Percentiles rank a stretch among this genome's conserved stretches.
phyloP scores from a whole-genome alignment of 1,284 basidiomycete species.

The Rhodofomes roseus region DNA sequence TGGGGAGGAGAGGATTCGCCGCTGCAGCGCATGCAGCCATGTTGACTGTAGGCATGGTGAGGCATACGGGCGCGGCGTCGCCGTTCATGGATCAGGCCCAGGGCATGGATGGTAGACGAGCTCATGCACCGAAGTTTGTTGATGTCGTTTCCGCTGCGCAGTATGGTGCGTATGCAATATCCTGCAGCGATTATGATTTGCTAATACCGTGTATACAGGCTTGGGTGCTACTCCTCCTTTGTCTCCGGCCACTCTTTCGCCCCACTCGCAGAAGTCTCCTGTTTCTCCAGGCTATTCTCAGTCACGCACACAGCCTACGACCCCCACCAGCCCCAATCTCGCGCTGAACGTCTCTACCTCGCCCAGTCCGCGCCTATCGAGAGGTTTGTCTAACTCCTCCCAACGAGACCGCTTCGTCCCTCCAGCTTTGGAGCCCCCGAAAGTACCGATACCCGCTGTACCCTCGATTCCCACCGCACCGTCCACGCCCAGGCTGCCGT shows the following conservation, averaged over 20 bases:
- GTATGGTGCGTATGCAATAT: slow-evolving; percentile 19
- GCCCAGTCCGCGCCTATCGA: slow-evolving; percentile 18
- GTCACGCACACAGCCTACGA: slow-evolving; percentile 15
- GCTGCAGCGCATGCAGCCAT: slow-evolving; percentile 73
- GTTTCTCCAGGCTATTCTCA: slow-evolving; percentile 12
- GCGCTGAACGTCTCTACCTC: slow-evolving; percentile 26
- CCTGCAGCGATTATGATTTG: neutral
- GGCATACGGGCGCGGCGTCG: neutral
- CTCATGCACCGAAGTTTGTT: slow-evolving; percentile 47
- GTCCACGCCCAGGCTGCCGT: slow-evolving; percentile 28
- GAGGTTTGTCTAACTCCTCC: slow-evolving; percentile 8
- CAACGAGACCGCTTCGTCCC: slow-evolving; percentile 23
- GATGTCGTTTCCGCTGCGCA: slow-evolving; percentile 39
- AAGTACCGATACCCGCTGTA: slow-evolving; percentile 29
- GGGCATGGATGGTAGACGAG: slow-evolving; percentile 34
- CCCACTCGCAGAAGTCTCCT: slow-evolving; percentile 28
- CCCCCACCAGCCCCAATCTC: slow-evolving; percentile 19
- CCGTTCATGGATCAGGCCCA: slow-evolving; percentile 16
- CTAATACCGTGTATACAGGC: neutral
- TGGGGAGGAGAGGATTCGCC: slow-evolving; percentile 81
- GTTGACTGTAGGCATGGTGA: slow-evolving; percentile 34
- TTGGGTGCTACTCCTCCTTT: slow-evolving; percentile 28
- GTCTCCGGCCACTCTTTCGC: slow-evolving; percentile 32
- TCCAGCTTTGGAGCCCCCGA: slow-evolving; percentile 23
- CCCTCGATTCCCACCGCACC: slow-evolving; percentile 30